These are phyloP conservation scores for Eucalyptus erythrocorys DNA, from an alignment of 345 rosid species.

Conservation along the genomic window DNA sequence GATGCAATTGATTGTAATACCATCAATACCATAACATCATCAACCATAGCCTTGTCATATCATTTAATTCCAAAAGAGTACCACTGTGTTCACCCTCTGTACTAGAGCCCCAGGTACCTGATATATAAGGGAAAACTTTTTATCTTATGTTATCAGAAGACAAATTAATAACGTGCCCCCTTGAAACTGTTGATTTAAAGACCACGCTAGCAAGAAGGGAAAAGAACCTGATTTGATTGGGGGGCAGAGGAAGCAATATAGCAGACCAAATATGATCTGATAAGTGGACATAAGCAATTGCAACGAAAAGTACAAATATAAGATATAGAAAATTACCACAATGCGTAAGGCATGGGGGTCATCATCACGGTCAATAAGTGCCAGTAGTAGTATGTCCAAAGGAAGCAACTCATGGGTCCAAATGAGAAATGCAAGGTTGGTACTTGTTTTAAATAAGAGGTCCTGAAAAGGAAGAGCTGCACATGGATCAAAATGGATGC, in stretches of 20 bases:
- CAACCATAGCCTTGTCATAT: neutral
- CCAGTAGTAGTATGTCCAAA: conserved; percentile 82
- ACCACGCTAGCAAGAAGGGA: neutral
- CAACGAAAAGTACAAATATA: neutral
- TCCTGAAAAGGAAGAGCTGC: conserved; percentile 33
- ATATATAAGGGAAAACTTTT: neutral
- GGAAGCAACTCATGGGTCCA: conserved; percentile 96
- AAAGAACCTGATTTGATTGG: neutral
- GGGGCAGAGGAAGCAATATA: neutral
- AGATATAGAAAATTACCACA: conserved; percentile 44
- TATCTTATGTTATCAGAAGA: neutral
- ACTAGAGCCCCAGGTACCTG: neutral
- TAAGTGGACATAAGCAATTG: neutral
- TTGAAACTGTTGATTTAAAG: neutral
- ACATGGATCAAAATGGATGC: neutral
- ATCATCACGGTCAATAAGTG: conserved; percentile 93
- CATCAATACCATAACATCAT: neutral
- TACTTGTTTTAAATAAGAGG: conserved; percentile 46
- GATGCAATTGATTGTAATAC: neutral
- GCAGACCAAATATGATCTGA: neutral
- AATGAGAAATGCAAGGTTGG: conserved; percentile 71
- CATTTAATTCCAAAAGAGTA: neutral
- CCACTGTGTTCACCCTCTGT: neutral
- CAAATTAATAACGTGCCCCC: neutral
- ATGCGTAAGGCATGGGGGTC: conserved; percentile 87